Evolutionary conservation across 495 filamentous ascomycete genomes (phyloP), one percentile per base, ranked within the genome.

Genomic region (Xylaria castorea): DNA sequence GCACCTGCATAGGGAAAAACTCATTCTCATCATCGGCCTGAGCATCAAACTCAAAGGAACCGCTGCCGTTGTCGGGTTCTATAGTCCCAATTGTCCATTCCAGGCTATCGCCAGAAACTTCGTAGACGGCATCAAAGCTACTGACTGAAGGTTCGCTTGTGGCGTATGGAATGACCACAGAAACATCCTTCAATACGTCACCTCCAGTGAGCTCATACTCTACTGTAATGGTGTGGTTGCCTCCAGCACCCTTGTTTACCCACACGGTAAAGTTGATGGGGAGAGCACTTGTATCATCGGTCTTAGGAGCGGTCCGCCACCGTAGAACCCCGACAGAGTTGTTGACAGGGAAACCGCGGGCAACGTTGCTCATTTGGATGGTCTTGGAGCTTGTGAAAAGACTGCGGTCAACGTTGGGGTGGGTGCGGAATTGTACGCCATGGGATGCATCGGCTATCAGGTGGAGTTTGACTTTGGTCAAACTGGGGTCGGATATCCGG

Each of bases 1-100:
- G 89, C 40, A 98, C 92, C 60, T 87, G 90, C 95, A 98, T 98
- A 1, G 95, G 95, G 90, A 98, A 98, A 83, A 98, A 98, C 72
- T 97, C 94, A 67, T 91, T 89, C 80, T 97, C 95, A 68, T 90
- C 89, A 61, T 90, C 89, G 38, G 93, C 93, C 76, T 92, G 90
- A 20, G 94, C 92, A 82, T 98, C 95, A 72, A 98, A 97, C 79
- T 98, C 95, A 76, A 98, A 98, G 40, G 91, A 90, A 25, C 95
- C 95, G 32, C 87, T 93, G 2, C 90, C 79, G 78, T 97, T 97
- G 30, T 89, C 90, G 71, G 94, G 92, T 76, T 93, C 91, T 60
- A 98, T 89, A 27, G 87, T 87, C 73, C 94, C 94, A 73, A 98
- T 91, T 61, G 89, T 92, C 95, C 95, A 98, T 77, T 98, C 95